A percentile compares a stretch with the other conserved stretches of the same genome.
Evolutionary conservation across 208 protist species (phyloP).

Genomic region (Angomonas deanei): DNA sequence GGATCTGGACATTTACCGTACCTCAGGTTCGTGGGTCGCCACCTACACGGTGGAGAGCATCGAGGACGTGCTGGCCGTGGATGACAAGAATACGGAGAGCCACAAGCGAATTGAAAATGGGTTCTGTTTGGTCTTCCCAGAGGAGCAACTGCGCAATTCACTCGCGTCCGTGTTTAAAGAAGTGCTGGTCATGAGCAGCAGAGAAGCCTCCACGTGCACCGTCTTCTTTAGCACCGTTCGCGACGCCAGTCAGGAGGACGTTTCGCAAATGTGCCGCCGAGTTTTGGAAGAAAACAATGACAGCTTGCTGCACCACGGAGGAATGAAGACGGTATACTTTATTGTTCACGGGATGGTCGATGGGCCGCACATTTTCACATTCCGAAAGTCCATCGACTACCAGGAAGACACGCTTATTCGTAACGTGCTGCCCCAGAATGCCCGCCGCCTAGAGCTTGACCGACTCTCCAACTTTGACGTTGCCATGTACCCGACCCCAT

Average conservation of each 20-base stretch:
- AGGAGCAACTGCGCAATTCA: constrained; percentile 35
- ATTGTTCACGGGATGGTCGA: constrained; percentile 60
- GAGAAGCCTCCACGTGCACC: constrained; percentile 31
- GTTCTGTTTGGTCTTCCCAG: constrained; percentile 54
- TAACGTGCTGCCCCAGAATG: constrained; percentile 93
- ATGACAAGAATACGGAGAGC: constrained; percentile 1
- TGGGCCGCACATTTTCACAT: constrained; percentile 91
- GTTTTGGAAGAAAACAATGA: constrained; percentile 43
- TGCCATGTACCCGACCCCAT: constrained; percentile 67
- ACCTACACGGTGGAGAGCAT: constrained; percentile 58
- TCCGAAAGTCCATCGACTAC: constrained; percentile 67
- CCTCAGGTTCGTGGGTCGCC: constrained; percentile 44
- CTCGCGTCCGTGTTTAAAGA: constrained; percentile 32
- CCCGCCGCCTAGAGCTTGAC: constrained; percentile 92
- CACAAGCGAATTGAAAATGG: constrained; percentile 20
- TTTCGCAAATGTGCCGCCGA: constrained; percentile 34
- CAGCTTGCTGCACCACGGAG: constrained; percentile 13
- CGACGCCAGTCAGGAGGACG: constrained; percentile 36
- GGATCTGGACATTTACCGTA: constrained; percentile 58
- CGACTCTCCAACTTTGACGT: constrained; percentile 93
- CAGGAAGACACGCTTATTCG: constrained; percentile 90
- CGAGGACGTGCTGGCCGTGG: constrained; percentile 17
- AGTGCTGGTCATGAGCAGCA: constrained; percentile 19
- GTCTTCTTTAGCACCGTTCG: constrained; percentile 58
- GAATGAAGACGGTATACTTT: constrained; percentile 56